Base-by-base conservation (phyloP, 176 grass and related monocot species). In the Juncus effusus region DNA sequence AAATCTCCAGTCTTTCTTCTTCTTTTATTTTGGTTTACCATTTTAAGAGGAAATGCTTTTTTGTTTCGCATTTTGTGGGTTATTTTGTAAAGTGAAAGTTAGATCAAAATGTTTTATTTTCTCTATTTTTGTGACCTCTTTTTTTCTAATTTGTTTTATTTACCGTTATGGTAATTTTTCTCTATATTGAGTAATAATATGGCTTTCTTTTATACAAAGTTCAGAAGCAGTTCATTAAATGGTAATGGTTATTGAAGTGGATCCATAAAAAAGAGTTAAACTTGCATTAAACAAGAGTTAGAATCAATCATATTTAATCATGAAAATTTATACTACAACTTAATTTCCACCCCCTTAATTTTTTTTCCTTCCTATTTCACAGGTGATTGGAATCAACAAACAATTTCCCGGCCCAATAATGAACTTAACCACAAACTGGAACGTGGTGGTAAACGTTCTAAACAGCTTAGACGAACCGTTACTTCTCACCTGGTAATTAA, bases 401-500 rank as follows among this genome's bases (percentile, higher is more conserved):
- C 64, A 85, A 67, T 95, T 95, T 61, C 90, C 90, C 4, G 90
- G 90, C 4, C 90, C 90, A 11, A 28, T 89, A 44, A 49, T 89
- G 69, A 95, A 95, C 64, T 1, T 89, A 37, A 95, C 85, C 4
- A 95, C 90, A 73, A 95, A 89, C 79, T 89, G 83, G 72, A 86
- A 83, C 70, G 85, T 89, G 59, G 77, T 74, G 19, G 90, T 89
- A 42, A 95, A 86, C 67, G 90, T 95, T 4, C 82, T 85, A 51
- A 95, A 95, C 79, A 97, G 82, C 80, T 86, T 97, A 80, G 93
- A 97, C 49, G 93, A 97, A 19, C 82, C 88, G 13, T 70, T 97
- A 3, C 85, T 97, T 36, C 51, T 97, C 69, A 92, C 85, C 36
- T 97, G 93, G 93, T 88, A 4, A 59, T 3, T 28, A 3, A 72